These are phyloP conservation scores for Wickerhamiella qilinensis DNA, from an alignment of 805 yeast species.

Conservation along the genomic window DNA sequence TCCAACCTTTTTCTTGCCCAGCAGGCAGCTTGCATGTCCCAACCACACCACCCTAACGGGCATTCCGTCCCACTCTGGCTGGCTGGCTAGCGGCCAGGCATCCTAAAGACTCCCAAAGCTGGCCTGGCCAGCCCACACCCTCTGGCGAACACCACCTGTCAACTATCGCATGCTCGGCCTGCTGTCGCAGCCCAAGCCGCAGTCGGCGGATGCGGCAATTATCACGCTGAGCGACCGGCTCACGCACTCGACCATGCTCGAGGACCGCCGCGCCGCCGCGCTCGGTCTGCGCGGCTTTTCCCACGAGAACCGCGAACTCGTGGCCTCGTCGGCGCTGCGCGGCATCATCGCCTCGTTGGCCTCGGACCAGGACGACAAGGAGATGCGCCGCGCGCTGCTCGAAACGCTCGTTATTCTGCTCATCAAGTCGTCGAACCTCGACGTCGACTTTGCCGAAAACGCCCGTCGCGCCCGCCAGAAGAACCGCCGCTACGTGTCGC, in stretches of 20 bases:
- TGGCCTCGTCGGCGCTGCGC: slow-evolving; percentile 71
- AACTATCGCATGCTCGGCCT: slow-evolving; percentile 27
- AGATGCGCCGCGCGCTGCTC: slow-evolving; percentile 58
- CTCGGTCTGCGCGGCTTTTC: slow-evolving; percentile 78
- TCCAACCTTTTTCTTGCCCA: too few species aligned
- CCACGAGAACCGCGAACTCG: slow-evolving; percentile 76
- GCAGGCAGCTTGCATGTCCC: too few species aligned
- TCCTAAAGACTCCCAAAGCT: too few species aligned
- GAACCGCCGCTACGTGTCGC: slow-evolving; percentile 17
- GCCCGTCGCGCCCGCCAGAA: slow-evolving; percentile 34
- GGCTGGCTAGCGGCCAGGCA: too few species aligned
- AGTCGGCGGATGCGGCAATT: slow-evolving; percentile 66
- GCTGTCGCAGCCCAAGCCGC: slow-evolving; percentile 33
- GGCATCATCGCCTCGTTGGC: slow-evolving; percentile 51
- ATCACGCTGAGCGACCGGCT: slow-evolving; percentile 78
- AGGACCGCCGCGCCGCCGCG: slow-evolving; percentile 84
- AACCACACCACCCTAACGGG: too few species aligned
- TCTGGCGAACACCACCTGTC: too few species aligned
- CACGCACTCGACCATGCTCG: slow-evolving; percentile 60
- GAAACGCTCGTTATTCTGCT: slow-evolving; percentile 77
- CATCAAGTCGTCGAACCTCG: slow-evolving; percentile 34
- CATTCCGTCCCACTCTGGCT: too few species aligned
- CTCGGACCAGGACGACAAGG: slow-evolving; percentile 53
- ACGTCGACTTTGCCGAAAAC: slow-evolving; percentile 61
- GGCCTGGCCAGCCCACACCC: too few species aligned